Conservation (phyloP, 345 rosid genomes). For the Eucalyptus sp. region DNA sequence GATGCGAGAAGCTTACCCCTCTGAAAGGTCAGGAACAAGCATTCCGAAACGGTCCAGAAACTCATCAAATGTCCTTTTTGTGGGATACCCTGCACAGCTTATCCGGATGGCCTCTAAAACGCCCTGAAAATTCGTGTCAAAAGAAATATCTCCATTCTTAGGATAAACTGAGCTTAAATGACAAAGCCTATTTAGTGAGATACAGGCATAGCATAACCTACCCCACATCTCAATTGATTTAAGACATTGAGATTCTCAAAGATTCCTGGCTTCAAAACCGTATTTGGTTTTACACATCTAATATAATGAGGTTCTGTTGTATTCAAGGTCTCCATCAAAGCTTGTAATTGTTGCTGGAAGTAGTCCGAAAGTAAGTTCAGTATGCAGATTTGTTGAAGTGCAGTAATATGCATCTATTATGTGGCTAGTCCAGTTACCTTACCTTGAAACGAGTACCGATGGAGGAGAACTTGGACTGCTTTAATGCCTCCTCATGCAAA, state of each 20-base stretch:
- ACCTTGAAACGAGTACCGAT: slow-evolving; percentile 99
- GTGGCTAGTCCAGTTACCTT: neutral
- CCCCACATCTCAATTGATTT: slow-evolving; percentile 97
- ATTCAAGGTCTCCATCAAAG: slow-evolving; percentile 92
- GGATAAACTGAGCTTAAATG: neutral
- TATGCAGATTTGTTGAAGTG: neutral
- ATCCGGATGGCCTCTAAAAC: slow-evolving; percentile 97
- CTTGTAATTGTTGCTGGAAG: slow-evolving; percentile 84
- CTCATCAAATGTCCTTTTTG: slow-evolving; percentile 88
- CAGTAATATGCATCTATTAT: neutral
- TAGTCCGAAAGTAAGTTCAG: neutral
- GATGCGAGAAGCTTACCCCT: slow-evolving; percentile 50
- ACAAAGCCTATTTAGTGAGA: neutral
- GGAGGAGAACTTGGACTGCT: slow-evolving; percentile 94
- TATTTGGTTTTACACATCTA: slow-evolving; percentile 99
- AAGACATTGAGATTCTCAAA: slow-evolving; percentile 86
- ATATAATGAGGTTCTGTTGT: slow-evolving; percentile 98
- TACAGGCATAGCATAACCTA: slow-evolving; percentile 27
- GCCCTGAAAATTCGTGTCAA: slow-evolving; percentile 34
- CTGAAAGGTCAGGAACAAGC: slow-evolving; percentile 90
- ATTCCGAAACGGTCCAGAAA: slow-evolving; percentile 93
- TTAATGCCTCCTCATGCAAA: slow-evolving; percentile 77
- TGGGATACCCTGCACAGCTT: slow-evolving; percentile 99
- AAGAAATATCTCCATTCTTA: neutral
- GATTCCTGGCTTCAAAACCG: slow-evolving; percentile 87